Evolutionary conservation across 1,284 basidiomycete genomes (phyloP), one percentile per base, ranked within the genome.

Genomic region (Boletus sp.): DNA sequence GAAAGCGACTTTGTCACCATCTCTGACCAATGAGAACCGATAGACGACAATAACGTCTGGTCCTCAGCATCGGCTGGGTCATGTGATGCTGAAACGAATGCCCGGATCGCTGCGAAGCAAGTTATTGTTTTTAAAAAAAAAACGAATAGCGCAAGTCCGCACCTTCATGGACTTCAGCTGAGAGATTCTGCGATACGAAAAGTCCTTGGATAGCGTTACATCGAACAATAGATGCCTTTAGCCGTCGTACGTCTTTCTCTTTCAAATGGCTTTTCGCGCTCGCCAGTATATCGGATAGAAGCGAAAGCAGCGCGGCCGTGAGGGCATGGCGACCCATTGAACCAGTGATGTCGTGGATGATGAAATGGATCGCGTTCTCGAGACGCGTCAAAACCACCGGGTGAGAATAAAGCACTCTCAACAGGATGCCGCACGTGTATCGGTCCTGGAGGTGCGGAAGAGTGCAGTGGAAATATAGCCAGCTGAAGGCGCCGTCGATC

Each of bases 381-480:
- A 75, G 34, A 20, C 65, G 58, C 10, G 55, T 44, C 3, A 68
- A 37, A 0, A 59, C 59, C 4, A 66, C 55, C 2, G 50, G 49
- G 2, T 26, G 47, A 1, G 53, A 29, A 36, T 71, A 68, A 5
- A 75, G 56, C 8, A 55, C 51, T 1, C 66, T 57, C n/a, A 66
- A 25, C n/a, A 75, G 58, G 20, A 56, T 50, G 5, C 42, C 38
- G n/a, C 65, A 57, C 22, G 47, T 53, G 8, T 42, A 33, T n/a
- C 20, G 25, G n/a, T 68, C 57, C 4, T 46, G 51, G 9, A 72
- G 36, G 34, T 51, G 38, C 38, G 26, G 38, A 30, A 57, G 52
- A 2, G 56, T 49, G 6, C 71, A 65, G 49, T 81, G 72, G 7
- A 75, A 47, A 53, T 77, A 76, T 17, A 82, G 51, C 56, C 67